These are phyloP conservation scores for Phaeoacremonium minimum DNA, from an alignment of 2,329 filamentous ascomycete species.

Conservation along the genomic window DNA sequence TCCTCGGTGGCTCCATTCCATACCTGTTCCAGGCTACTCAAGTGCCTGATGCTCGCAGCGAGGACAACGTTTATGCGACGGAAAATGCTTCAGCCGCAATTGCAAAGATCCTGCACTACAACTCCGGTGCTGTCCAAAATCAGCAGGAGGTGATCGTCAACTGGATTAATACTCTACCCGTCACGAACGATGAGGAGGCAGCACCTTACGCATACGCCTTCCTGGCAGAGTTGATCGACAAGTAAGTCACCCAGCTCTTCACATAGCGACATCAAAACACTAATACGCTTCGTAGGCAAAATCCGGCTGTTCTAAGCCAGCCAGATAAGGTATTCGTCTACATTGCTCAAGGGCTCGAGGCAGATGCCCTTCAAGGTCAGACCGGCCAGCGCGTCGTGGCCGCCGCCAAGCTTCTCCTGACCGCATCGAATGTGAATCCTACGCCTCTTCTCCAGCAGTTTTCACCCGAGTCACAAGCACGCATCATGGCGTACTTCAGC, in stretches of 20 bases:
- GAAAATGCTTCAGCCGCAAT: conserved; percentile 97
- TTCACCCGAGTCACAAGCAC: conserved; percentile 74
- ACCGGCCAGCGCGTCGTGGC: conserved; percentile 72
- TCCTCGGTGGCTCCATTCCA: conserved; percentile 74
- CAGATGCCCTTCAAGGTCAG: conserved; percentile 82
- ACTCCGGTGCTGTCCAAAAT: conserved; percentile 70
- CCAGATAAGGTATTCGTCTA: conserved; percentile 78
- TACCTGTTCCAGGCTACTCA: conserved; percentile 81
- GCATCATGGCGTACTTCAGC: conserved; percentile 74
- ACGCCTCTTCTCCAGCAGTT: conserved; percentile 72
- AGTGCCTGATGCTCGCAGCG: conserved; percentile 74
- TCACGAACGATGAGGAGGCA: conserved; percentile 94
- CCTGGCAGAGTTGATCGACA: conserved; percentile 83
- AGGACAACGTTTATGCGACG: conserved; percentile 94
- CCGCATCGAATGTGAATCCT: conserved; percentile 69
- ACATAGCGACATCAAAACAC: too few species aligned
- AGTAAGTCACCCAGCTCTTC: conserved; percentile 61
- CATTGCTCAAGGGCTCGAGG: conserved; percentile 84
- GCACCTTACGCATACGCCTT: conserved; percentile 95
- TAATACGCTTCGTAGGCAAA: conserved; percentile 56
- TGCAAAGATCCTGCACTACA: conserved; percentile 94
- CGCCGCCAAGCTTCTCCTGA: conserved; percentile 74
- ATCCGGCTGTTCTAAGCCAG: conserved; percentile 74
- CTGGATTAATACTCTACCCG: conserved; percentile 88
- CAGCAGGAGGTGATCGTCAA: conserved; percentile 71